phyloP scores from a whole-genome alignment of 371 early-diverging fungal species.

The Amoeboradix gromovi region DNA sequence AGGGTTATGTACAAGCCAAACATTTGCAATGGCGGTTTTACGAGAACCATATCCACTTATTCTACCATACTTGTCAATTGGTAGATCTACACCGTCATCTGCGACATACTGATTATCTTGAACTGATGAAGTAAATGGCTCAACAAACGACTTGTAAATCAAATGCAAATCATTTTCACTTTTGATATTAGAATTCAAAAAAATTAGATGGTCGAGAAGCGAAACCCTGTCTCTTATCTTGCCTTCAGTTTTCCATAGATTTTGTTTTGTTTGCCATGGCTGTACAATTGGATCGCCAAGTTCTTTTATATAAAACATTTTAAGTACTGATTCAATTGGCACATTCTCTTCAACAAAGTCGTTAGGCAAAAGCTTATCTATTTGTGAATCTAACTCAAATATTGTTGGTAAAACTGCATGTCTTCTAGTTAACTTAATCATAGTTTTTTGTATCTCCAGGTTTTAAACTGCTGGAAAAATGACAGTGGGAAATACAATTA shows the following conservation, averaged over 20 bases:
- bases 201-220: background rate
- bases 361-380: background rate
- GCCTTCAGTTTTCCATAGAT: background rate
- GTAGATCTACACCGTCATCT: background rate
- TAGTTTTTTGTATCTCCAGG: background rate
- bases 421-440: background rate
- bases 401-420: background rate
- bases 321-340: background rate
- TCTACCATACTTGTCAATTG: background rate
- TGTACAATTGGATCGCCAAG: background rate
- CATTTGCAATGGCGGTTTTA: background rate
- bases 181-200: background rate
- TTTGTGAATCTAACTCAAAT: background rate
- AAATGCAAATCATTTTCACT: background rate
- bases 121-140: background rate
- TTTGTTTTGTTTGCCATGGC: background rate
- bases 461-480: background rate
- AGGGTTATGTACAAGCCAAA: background rate
- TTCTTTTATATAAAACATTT: background rate
- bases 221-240: background rate
- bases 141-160: background rate
- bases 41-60: background rate
- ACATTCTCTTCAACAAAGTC: background rate
- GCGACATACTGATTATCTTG: background rate
- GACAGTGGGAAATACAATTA: background rate